Evolutionary conservation across 768 basidiomycete species (phyloP), one percentile per base, ranked within the genome.

Genomic region (Hypholoma sublateritium): DNA sequence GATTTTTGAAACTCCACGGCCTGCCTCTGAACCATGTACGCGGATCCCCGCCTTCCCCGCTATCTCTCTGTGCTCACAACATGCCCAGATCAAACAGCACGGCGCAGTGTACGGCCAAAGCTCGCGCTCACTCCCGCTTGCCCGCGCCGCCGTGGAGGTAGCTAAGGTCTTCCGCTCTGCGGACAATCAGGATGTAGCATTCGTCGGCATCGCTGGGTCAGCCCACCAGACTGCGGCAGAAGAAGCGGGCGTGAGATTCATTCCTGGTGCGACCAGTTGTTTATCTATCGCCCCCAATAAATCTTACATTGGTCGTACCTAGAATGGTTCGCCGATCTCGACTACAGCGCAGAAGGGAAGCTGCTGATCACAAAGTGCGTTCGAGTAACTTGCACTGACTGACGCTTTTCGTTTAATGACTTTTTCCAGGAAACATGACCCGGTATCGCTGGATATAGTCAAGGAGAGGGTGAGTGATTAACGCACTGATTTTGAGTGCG

Each of bases 291-390:
- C 25, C 11, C 21, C 28, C 3, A 21, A 28, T 9, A 25, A 24
- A n/a, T 21, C 21, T 49, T 35, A 56, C 16, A 2, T n/a, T 35
- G 25, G 37, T 16, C 14, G n/a, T n/a, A 16, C 11, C 6, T 54
- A 85, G 85, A 87, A 58, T 87, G 84, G 81, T 88, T 85, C 62
- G 84, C 82, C 2, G 86, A 90, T 64, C 67, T 88, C 25, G 83
- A 86, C 17, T 88, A 89, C 60, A 77, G 69, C 50, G 64, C 74
- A 2, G 75, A 80, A 54, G 87, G 86, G 3, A 80, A 79, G 60
- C 72, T 88, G 25, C 63, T 87, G 36, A 86, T 86, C 54, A 85
- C 85, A 8, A 79, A 83, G 84, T 83, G 55, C 16, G 68, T 65
- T 14, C 24, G 19, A 32, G 11, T 2, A 21, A 9, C 22, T 11